Conservation (phyloP, 2,329 filamentous ascomycete species). For the Xylariomycetidae sp. region DNA sequence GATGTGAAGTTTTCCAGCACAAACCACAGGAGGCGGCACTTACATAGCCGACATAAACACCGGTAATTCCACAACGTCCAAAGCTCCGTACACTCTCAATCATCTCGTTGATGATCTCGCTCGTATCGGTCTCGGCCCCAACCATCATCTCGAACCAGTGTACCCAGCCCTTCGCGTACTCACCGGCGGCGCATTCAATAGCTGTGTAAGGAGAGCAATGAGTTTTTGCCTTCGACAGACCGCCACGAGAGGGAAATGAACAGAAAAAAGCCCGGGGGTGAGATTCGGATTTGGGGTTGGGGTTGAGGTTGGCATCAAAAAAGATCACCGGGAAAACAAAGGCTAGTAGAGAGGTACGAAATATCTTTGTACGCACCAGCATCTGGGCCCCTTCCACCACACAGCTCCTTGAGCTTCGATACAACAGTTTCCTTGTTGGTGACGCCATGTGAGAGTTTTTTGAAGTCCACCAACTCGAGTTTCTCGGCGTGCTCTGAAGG, state of each 20-base stretch:
- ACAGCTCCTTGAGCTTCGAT: slow-evolving; percentile 67
- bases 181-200: slow-evolving; percentile 58
- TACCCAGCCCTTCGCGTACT: slow-evolving; percentile 58
- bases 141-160: slow-evolving; percentile 54
- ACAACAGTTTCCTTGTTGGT: slow-evolving; percentile 60
- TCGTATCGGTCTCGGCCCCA: slow-evolving; percentile 79
- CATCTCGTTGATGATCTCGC: slow-evolving; percentile 77
- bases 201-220: too few species aligned
- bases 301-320: too few species aligned
- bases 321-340: too few species aligned
- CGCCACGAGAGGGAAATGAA: too few species aligned
- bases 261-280: too few species aligned
- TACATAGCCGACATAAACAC: slow-evolving; percentile 59
- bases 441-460: slow-evolving; percentile 52
- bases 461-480: slow-evolving; percentile 67
- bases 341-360: too few species aligned
- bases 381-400: slow-evolving; percentile 68
- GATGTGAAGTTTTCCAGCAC: too few species aligned
- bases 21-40: slow-evolving; percentile 25
- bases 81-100: slow-evolving; percentile 67
- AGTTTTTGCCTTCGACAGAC: too few species aligned
- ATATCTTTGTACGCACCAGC: too few species aligned
- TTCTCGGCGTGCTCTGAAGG: slow-evolving; percentile 43
- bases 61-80: slow-evolving; percentile 73
- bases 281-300: too few species aligned